phyloP scores from a whole-genome alignment of 106 monocot species.

The Phalaenopsis equestris region DNA sequence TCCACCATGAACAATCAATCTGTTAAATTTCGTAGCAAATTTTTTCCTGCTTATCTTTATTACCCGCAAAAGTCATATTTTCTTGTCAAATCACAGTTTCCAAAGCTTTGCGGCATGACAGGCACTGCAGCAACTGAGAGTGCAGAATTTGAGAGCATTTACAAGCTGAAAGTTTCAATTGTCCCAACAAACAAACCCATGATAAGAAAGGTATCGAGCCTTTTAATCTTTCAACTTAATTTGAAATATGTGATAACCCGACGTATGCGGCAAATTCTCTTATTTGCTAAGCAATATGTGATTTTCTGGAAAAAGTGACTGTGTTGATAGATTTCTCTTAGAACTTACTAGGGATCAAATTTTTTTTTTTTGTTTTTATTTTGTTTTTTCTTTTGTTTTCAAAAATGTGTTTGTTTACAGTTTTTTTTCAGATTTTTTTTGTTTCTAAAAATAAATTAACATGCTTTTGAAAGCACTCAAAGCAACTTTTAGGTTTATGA shows the following conservation, averaged over 20 bases:
- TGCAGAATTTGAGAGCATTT: slow-evolving; percentile 97
- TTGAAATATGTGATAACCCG: background rate
- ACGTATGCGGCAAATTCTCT: background rate
- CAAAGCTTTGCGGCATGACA: slow-evolving; percentile 98
- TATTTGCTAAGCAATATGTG: background rate
- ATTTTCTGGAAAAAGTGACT: background rate
- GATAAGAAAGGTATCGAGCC: slow-evolving; percentile 78
- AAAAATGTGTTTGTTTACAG: too few species aligned
- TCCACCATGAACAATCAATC: too few species aligned
- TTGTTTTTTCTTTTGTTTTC: too few species aligned
- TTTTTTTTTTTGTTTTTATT: too few species aligned
- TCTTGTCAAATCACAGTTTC: slow-evolving; percentile 52
- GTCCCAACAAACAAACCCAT: slow-evolving; percentile 94
- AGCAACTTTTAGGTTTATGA: too few species aligned
- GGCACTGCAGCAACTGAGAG: slow-evolving; percentile 96
- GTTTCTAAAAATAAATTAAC: too few species aligned
- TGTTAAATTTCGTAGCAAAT: too few species aligned
- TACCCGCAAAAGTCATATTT: background rate
- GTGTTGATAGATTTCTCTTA: background rate
- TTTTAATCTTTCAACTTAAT: background rate
- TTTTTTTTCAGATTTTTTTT: too few species aligned
- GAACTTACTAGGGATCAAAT: background rate
- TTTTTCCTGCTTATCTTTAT: background rate
- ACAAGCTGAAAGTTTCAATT: slow-evolving; percentile 89
- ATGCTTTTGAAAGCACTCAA: too few species aligned